Conservation (phyloP, 306 rosid species). For the Vigna nakashimae region DNA sequence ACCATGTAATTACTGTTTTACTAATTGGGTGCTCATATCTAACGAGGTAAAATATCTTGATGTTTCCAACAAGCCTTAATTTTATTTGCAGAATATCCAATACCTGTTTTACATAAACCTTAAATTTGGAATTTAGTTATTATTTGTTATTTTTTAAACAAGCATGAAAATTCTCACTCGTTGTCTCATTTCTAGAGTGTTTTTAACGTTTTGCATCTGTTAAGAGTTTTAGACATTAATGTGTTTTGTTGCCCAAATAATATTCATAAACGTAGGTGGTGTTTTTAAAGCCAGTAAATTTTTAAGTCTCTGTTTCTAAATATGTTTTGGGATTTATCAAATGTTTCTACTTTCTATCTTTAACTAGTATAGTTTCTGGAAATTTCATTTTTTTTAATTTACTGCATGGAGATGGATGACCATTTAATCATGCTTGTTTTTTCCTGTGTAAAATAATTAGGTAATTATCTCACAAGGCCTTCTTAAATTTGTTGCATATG, state of each 20-base stretch:
- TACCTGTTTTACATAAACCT: constrained; percentile 30
- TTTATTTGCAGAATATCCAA: constrained; percentile 16
- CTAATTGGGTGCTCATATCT: constrained; percentile 80
- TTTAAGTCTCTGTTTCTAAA: constrained; percentile 8
- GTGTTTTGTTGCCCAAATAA: constrained; percentile 24
- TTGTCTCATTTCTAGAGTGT: constrained; percentile 24
- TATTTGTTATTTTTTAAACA: constrained; percentile 25
- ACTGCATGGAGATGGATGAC: constrained; percentile 1
- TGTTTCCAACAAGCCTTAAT: background rate
- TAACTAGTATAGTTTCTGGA: constrained; percentile 17
- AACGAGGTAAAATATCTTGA: constrained; percentile 66
- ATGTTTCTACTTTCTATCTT: constrained; percentile 9
- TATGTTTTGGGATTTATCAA: background rate
- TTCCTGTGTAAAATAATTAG: background rate
- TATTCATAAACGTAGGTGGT: constrained; percentile 14
- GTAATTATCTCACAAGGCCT: background rate
- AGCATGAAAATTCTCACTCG: constrained; percentile 26
- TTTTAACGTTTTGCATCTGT: constrained; percentile 11
- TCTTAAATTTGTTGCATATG: background rate
- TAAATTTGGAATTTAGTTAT: constrained; percentile 29
- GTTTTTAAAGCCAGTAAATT: constrained; percentile 27
- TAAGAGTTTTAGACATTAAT: background rate
- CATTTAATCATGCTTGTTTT: constrained; percentile 27
- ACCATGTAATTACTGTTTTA: constrained; percentile 84
- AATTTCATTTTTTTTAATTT: background rate